Conservation (phyloP, 768 basidiomycete genomes). For the Zangia roseola region DNA sequence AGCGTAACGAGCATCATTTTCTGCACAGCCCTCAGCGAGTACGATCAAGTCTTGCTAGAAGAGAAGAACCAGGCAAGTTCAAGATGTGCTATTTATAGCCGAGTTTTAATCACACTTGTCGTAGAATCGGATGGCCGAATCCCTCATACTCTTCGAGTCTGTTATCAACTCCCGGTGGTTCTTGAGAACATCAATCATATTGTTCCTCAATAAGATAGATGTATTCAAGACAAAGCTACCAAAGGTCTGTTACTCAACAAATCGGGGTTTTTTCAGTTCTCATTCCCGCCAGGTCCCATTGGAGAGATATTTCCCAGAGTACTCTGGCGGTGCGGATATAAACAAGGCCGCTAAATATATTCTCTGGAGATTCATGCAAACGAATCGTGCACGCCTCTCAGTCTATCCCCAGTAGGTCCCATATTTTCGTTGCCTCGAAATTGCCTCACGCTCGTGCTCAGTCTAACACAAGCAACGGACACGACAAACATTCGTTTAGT, state of each 20-base stretch:
- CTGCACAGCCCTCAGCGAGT: slow-evolving; percentile 72
- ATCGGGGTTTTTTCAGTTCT: neutral
- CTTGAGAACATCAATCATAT: slow-evolving; percentile 59
- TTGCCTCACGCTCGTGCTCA: slow-evolving; percentile 20
- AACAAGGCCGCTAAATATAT: slow-evolving; percentile 96
- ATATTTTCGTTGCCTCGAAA: neutral
- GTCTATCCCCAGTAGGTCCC: slow-evolving; percentile 85
- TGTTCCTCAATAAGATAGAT: slow-evolving; percentile 73
- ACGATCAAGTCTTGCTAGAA: slow-evolving; percentile 70
- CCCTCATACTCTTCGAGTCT: slow-evolving; percentile 70
- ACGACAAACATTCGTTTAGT: slow-evolving; percentile 80
- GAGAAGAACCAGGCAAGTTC: slow-evolving; percentile 39
- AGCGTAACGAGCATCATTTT: slow-evolving; percentile 81
- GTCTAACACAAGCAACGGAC: slow-evolving; percentile 87
- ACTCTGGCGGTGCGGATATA: slow-evolving; percentile 84
- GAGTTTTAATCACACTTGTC: neutral
- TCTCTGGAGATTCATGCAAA: slow-evolving; percentile 92
- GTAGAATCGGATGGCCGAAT: slow-evolving; percentile 76
- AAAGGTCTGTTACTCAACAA: slow-evolving; percentile 30
- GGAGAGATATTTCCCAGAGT: slow-evolving; percentile 83
- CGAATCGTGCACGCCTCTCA: slow-evolving; percentile 77
- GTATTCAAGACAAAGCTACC: slow-evolving; percentile 75
- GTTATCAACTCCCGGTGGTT: slow-evolving; percentile 85
- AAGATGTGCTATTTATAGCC: neutral
- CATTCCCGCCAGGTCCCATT: slow-evolving; percentile 53